Conservation (phyloP, 2,329 filamentous ascomycete genomes). For the Torrubiella hemipterigena region DNA sequence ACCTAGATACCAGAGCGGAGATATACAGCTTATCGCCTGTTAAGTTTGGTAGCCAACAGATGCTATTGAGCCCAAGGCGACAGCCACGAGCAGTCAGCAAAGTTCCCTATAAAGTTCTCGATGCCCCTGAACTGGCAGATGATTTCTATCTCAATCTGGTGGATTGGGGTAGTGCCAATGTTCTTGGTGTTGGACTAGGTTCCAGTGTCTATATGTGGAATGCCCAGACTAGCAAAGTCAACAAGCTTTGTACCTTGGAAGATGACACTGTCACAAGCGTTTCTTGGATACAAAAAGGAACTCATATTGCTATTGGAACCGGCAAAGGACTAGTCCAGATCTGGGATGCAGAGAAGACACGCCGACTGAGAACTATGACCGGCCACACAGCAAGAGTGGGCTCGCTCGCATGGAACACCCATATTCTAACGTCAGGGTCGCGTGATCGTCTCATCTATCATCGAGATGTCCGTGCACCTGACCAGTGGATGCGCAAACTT, state of each 20-base stretch:
- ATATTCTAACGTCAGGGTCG: conserved; percentile 91
- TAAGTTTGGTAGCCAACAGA: conserved; percentile 81
- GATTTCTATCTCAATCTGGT: conserved; percentile 97
- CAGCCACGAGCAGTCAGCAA: conserved; percentile 87
- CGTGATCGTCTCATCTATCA: conserved; percentile 90
- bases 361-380: conserved; percentile 87
- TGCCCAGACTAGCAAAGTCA: conserved; percentile 78
- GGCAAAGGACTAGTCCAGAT: conserved; percentile 93
- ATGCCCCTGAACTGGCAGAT: conserved; percentile 89
- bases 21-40: conserved; percentile 94
- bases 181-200: conserved; percentile 83
- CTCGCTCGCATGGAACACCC: conserved; percentile 92
- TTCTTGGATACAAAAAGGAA: conserved; percentile 96
- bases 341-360: conserved; percentile 84
- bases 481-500: conserved; percentile 79
- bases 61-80: conserved; percentile 81
- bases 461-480: conserved; percentile 83
- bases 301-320: conserved; percentile 89
- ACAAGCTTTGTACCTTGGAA: conserved; percentile 82
- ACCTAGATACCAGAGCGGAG: conserved; percentile 80
- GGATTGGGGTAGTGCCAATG: conserved; percentile 93
- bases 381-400: conserved; percentile 90
- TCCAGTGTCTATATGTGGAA: conserved; percentile 99
- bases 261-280: conserved; percentile 95
- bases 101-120: conserved; percentile 93